Base-by-base conservation (phyloP, 169 alveolate genomes). In the Plasmodium vivax region DNA sequence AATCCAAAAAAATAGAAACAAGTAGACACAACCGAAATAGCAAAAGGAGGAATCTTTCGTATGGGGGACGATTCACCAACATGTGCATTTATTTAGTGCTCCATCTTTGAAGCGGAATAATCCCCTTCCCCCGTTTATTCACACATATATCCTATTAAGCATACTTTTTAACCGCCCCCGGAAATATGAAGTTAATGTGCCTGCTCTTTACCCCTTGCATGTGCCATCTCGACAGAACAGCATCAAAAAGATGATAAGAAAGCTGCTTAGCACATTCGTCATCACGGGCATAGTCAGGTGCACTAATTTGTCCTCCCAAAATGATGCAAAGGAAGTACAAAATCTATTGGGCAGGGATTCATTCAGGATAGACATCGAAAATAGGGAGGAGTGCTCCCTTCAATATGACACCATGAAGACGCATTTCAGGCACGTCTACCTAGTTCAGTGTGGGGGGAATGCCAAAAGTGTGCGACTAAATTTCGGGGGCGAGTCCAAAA, bases 321-420 rank as follows among this genome's bases (percentile, higher is more conserved):
- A 84, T 68, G 71, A 84, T 38, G 23, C 77, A 41, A 72, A 14
- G 51, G 30, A 54, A 84, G 47, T 16, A 19, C 75, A 72, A 45
- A 45, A 19, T 6, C 43, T 34, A 3, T 30, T 54, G 19, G 19
- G 10, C 5, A 80, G 32, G 12, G 16, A 58, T 82, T 82, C 93
- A 0, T 72, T 45, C 79, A 19, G 3, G 36, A 72, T 87, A 77
- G 74, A 87, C 14, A 38, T 87, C 62, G 71, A 87, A 79, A 87
- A 77, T 56, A 75, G 23, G 81, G 80, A 87, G 16, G 87, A 87
- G 16, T 87, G 87, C 43, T 7, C 85, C 34, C 71, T 87, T 45
- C 75, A 54, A 77, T 87, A 87, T 87, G 79, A 77, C 51, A 77
- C 34, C 4, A 4, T 74, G 73, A 74, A 56, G 68, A 43, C 82